Evolutionary conservation across 2,329 filamentous ascomycete genomes (phyloP), one percentile per base, ranked within the genome.

Genomic region (Magnaporthiopsis rhizophila): DNA sequence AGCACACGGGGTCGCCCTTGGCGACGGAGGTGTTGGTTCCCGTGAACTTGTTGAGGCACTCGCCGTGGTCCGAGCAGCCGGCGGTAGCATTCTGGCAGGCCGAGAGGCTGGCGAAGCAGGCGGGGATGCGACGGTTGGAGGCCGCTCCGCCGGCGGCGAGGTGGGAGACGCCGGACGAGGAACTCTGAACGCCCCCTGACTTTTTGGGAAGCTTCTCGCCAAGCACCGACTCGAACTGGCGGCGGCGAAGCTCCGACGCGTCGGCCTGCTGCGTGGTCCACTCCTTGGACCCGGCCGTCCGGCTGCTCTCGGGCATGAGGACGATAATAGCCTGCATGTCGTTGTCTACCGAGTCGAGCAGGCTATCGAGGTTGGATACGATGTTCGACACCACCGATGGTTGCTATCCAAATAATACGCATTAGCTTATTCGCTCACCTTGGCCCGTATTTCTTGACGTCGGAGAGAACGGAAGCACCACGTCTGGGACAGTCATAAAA

Each of bases 31-130:
- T 76, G 71, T 71, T 72, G 64, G 74, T 72, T 18, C 77, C 74
- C 62, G 77, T 77, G 68, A 85, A 92, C 72, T 88, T 89, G 74
- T 89, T 81, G 68, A 83, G 79, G 80, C 95, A 98, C 34, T 76
- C 72, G 60, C 95, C 95, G 75, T 95, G 92, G 64, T 89, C 87
- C 18, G 89, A 91, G 82, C 95, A 99, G 73, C 86, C 86, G 70
- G 86, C 83, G 2, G 95, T 99, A 57, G 79, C 80, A 65, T 82
- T 81, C 62, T 83, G 78, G 78, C 94, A 98, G 65, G 83, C 80
- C 57, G 87, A 85, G 69, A 86, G 77, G 2, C 87, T 88, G 63
- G 80, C 74, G 80, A 96, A 94, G 82, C 94, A 98, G 59, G 86
- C 77, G 8, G 90, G 89, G 60, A 93, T 81, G 65, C 77, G 72